Conservation (phyloP, 371 early-diverging fungal species). For the Mucor irregularis region DNA sequence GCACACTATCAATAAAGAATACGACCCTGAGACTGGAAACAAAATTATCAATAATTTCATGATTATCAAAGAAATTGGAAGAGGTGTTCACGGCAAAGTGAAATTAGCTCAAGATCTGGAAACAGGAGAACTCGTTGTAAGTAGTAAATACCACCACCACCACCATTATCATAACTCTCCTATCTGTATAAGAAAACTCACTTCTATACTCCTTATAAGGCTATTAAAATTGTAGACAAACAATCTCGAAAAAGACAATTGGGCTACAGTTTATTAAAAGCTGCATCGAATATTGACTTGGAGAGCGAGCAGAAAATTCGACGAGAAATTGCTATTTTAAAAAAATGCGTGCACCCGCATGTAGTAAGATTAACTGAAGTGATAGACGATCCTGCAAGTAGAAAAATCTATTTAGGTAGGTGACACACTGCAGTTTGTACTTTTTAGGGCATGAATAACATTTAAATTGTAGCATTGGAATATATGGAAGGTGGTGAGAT, state of each 20-base stretch:
- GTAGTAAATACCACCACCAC: too few species aligned
- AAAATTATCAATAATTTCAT: conserved; percentile 94
- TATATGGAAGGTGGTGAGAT: conserved; percentile 90
- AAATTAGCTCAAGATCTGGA: conserved; percentile 80
- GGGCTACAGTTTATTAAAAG: conserved; percentile 41
- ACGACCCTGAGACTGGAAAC: conserved; percentile 81
- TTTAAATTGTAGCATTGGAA: conserved; percentile 79
- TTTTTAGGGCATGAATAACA: too few species aligned
- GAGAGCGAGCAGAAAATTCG: conserved; percentile 83
- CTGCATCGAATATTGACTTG: neutral
- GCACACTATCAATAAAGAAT: conserved; percentile 68
- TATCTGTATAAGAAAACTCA: neutral
- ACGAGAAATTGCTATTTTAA: conserved; percentile 91
- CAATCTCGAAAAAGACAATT: conserved; percentile 65
- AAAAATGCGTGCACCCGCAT: conserved; percentile 90
- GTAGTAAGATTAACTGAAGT: conserved; percentile 90
- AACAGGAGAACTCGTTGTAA: conserved; percentile 73
- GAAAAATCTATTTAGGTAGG: conserved; percentile 85
- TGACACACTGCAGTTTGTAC: too few species aligned
- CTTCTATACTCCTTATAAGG: conserved; percentile 40
- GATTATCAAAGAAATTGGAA: conserved; percentile 83
- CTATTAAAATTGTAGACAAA: conserved; percentile 84
- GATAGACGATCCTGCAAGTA: conserved; percentile 87
- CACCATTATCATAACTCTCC: neutral
- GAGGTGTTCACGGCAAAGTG: conserved; percentile 95